These are phyloP conservation scores for Penicillium sp. DNA, from an alignment of 2,329 filamentous ascomycete species.

Conservation along the genomic window DNA sequence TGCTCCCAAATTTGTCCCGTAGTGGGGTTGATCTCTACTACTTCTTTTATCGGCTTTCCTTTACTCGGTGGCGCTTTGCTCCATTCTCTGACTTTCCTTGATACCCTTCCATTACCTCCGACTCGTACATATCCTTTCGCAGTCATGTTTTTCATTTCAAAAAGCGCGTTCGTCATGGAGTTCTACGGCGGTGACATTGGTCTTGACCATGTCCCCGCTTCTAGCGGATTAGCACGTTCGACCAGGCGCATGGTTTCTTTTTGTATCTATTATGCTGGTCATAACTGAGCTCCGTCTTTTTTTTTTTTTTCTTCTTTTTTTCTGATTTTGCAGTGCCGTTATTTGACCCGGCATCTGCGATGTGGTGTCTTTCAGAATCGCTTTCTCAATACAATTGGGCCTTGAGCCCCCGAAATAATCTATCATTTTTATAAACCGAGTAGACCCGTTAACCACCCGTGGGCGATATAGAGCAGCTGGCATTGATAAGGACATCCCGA, in stretches of 20 bases:
- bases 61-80: background rate
- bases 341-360: background rate
- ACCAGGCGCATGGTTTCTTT: constrained; percentile 9
- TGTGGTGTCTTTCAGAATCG: background rate
- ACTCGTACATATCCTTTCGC: constrained; percentile 18
- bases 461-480: background rate
- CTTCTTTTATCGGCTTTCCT: background rate
- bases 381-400: constrained; percentile 1
- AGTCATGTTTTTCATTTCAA: constrained; percentile 8
- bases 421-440: background rate
- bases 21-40: constrained; percentile 12
- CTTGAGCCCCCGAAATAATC: background rate
- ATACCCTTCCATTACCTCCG: constrained; percentile 17
- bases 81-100: constrained; percentile 11
- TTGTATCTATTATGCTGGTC: constrained; percentile 20
- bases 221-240: background rate
- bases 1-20: background rate
- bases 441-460: background rate
- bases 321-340: background rate
- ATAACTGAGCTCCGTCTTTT: constrained; percentile 12
- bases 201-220: constrained; percentile 5
- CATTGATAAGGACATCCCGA: background rate
- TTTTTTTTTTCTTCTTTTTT: background rate
- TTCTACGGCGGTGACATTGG: constrained; percentile 7
- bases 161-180: constrained; percentile 20